Evolutionary conservation across 1,284 basidiomycete genomes (phyloP), one percentile per base, ranked within the genome.

Genomic region (Blastosporella zonata): DNA sequence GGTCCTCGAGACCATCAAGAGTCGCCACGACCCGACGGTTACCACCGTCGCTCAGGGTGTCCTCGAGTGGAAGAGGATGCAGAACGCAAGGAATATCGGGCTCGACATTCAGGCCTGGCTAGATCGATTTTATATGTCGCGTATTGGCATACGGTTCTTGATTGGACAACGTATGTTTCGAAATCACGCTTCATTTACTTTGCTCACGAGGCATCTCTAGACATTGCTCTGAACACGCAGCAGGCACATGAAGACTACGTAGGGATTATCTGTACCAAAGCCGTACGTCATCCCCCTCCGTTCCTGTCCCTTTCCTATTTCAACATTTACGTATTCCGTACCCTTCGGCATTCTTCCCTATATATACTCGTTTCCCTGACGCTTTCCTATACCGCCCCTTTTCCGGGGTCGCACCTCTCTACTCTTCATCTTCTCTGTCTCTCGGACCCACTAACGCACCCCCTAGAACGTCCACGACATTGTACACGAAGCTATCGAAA

Each of bases 401-500:
- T 20, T 6, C 5, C 34, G 3, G 6, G 17, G 22, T 21, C 12
- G 20, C 10, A 13, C 21, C 20, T 36, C 22, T 18, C 46, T 41
- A 15, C 28, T 29, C 28, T 9, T 49, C 28, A 39, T 39, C 6
- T 46, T 20, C 25, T 18, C 9, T 37, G 40, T 51, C 49, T 50
- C 33, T 49, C 6, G 22, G 18, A 0, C 44, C 44, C 20, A 2
- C 39, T 37, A 20, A 47, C 37, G 5, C 18, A 6, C 20, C 40
- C 44, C 45, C n/a, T 55, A 90, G 79, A 97, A 94, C 65, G 86
- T 97, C 0, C 91, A 93, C 59, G 93, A 97, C 63, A 95, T 97
- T 54, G 87, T 95, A n/a, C 90, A 93, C 66, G 97, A 99, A 75
- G 93, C 97, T 0, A 98, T 99, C 59, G 96, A 99, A 68, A 99